Conservation (phyloP, 2,329 filamentous ascomycete genomes). For the Verticillium isaacii region DNA sequence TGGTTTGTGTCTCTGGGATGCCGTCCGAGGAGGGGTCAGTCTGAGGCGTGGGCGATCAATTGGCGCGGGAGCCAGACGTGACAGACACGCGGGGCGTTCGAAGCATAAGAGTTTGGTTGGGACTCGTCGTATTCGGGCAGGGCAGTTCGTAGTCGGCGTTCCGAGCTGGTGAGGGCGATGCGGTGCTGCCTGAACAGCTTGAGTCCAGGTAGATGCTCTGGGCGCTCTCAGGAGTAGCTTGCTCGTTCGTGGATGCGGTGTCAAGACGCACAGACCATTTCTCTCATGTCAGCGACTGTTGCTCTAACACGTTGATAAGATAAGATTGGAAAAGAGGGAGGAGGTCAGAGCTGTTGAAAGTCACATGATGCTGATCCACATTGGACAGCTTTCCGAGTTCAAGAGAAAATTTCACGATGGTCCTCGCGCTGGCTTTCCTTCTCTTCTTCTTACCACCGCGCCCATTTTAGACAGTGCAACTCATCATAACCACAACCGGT, state of each 20-base stretch:
- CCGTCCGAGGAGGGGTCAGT: conserved; percentile 14
- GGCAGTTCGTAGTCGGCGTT: neutral
- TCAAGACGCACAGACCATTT: conserved; percentile 2
- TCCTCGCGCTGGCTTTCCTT: conserved; percentile 15
- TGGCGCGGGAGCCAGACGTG: conserved; percentile 19
- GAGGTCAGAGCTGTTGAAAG: neutral
- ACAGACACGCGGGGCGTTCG: conserved; percentile 3
- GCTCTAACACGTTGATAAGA: neutral
- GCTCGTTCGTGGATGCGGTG: conserved; percentile 1
- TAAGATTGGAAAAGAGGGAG: neutral
- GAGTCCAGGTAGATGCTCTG: neutral
- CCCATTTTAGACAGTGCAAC: conserved; percentile 81
- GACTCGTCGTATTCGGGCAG: neutral
- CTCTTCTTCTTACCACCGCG: conserved; percentile 56
- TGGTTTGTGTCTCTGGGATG: conserved; percentile 22
- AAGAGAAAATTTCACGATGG: conserved; percentile 7
- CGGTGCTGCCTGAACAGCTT: neutral
- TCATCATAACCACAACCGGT: conserved; percentile 56
- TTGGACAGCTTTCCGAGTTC: neutral
- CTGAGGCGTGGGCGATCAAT: conserved; percentile 17
- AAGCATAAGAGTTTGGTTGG: conserved; percentile 4
- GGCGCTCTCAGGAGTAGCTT: neutral
- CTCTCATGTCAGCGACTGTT: neutral
- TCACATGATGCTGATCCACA: conserved; percentile 6
- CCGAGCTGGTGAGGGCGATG: neutral